A percentile compares a stretch with the other conserved stretches of the same genome.
Conservation (phyloP, 495 filamentous ascomycete genomes). For the Penicillium alfredii region DNA sequence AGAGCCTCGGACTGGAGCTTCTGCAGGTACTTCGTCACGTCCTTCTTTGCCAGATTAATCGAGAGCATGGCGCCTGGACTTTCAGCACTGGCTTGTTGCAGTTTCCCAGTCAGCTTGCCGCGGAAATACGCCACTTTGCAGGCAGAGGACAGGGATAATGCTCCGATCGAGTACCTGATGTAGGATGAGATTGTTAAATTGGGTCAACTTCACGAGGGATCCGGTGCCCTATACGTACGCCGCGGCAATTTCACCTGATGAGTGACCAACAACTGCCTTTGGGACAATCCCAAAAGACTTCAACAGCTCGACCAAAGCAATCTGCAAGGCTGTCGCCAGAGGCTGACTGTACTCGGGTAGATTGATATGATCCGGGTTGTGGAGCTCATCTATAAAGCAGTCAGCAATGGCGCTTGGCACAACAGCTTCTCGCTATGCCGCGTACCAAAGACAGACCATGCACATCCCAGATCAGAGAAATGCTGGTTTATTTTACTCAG, state of each 20-base stretch:
- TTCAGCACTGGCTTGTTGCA: constrained; percentile 1
- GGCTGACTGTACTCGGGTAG: constrained; percentile 16
- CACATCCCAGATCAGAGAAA: constrained; percentile 11
- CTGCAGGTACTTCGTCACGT: constrained; percentile 21
- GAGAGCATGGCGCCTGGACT: constrained; percentile 38
- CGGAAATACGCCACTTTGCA: constrained; percentile 20
- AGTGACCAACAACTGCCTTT: constrained; percentile 19
- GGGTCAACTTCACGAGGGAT: too few relatives aligned
- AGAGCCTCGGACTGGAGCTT: constrained; percentile 1
- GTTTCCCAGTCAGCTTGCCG: constrained; percentile 13
- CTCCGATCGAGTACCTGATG: constrained; percentile 12
- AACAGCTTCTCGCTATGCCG: neutral
- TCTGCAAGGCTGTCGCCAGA: constrained; percentile 17
- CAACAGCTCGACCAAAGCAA: constrained; percentile 21
- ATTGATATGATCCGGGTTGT: constrained; percentile 6
- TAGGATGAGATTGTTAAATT: too few relatives aligned
- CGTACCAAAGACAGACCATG: constrained; percentile 13
- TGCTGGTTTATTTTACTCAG: constrained; percentile 3
- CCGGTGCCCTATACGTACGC: too few relatives aligned
- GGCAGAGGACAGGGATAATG: constrained; percentile 14
- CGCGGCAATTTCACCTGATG: constrained; percentile 25
- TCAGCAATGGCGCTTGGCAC: neutral
- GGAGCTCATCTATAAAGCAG: constrained; percentile 11
- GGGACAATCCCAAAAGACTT: constrained; percentile 9
- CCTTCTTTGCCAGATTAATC: constrained; percentile 24